Conservation (phyloP, 306 rosid genomes). For the Carpinus fangiana region DNA sequence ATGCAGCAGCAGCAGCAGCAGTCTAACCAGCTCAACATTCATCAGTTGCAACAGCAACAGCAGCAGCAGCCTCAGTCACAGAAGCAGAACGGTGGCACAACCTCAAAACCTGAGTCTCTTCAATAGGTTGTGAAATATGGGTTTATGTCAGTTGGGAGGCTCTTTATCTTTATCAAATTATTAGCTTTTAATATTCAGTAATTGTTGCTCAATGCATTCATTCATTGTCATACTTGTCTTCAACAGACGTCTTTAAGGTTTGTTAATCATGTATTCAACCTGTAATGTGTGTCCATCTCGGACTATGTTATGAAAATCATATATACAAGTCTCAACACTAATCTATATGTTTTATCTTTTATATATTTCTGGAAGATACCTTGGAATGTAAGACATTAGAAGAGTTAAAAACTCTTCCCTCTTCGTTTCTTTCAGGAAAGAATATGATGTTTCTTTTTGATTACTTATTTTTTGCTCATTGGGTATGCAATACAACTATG, state of each 20-base stretch:
- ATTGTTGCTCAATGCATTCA: conserved; percentile 35
- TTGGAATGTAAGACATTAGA: conserved; percentile 45
- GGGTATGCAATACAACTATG: conserved; percentile 7
- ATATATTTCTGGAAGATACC: conserved; percentile 41
- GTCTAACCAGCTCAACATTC: conserved; percentile 48
- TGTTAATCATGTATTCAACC: conserved; percentile 35
- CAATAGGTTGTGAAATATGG: conserved; percentile 37
- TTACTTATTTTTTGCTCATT: neutral
- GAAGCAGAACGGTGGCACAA: conserved; percentile 55
- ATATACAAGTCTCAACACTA: conserved; percentile 34
- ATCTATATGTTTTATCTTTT: conserved; percentile 22
- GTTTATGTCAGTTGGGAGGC: conserved; percentile 13
- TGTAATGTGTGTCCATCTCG: conserved; percentile 41
- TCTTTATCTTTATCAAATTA: conserved; percentile 11
- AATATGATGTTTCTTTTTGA: conserved; percentile 6
- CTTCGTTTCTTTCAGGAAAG: conserved; percentile 28
- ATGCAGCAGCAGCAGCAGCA: conserved; percentile 52
- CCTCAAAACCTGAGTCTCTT: conserved; percentile 58
- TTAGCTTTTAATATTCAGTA: conserved; percentile 14
- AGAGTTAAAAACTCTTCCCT: conserved; percentile 30
- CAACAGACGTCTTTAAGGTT: conserved; percentile 30
- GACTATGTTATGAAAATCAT: conserved; percentile 35
- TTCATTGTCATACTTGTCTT: conserved; percentile 38
- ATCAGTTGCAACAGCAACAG: conserved; percentile 47
- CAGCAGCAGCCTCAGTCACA: conserved; percentile 31